phyloP scores from a whole-genome alignment of 2,329 filamentous ascomycete species.

The Colletotrichum musae region DNA sequence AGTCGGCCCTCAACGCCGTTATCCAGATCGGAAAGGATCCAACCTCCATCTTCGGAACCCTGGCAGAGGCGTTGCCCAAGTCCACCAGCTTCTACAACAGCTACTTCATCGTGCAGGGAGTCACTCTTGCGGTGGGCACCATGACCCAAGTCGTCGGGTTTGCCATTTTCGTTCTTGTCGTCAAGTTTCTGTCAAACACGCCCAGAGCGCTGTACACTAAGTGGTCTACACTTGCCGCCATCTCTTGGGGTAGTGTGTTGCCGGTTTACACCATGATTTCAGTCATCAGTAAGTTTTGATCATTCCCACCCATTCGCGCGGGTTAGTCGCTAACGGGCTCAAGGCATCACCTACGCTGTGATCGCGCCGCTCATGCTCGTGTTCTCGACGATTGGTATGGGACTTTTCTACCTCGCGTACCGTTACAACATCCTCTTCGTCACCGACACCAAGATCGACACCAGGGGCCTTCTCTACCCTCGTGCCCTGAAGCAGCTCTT shows the following conservation, averaged over 20 bases:
- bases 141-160: constrained; percentile 78
- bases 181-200: constrained; percentile 80
- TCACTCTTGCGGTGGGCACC: constrained; percentile 81
- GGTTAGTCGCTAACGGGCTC: constrained; percentile 27
- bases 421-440: constrained; percentile 91
- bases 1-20: constrained; percentile 81
- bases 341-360: constrained; percentile 82
- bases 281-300: constrained; percentile 70
- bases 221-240: constrained; percentile 76
- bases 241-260: constrained; percentile 84
- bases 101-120: constrained; percentile 83
- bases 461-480: constrained; percentile 89
- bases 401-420: constrained; percentile 86
- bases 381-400: constrained; percentile 83
- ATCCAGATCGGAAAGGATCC: constrained; percentile 76
- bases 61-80: constrained; percentile 82
- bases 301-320: rapidly evolving
- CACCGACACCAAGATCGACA: constrained; percentile 84
- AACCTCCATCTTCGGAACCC: constrained; percentile 70
- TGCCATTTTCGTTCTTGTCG: constrained; percentile 76
- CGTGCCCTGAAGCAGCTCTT: constrained; percentile 90
- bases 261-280: constrained; percentile 82
- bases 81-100: constrained; percentile 94
- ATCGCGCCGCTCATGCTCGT: constrained; percentile 87
- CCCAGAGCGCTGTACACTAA: constrained; percentile 84